phyloP scores from a whole-genome alignment of 345 rosid species.

The Conringia planisiliqua region DNA sequence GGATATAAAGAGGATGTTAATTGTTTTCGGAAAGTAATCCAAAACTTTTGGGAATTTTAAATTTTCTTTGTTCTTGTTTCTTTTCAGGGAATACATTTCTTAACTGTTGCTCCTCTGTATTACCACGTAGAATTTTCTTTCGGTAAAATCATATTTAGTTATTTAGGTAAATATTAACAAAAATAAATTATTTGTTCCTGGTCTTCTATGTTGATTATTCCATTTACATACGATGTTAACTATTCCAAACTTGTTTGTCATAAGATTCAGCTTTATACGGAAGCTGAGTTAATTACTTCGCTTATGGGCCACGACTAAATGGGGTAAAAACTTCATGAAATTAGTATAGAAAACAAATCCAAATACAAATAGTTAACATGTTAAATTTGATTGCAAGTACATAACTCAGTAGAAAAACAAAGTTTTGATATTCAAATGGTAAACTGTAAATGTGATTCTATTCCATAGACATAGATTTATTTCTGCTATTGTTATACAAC shows the following conservation, averaged over 20 bases:
- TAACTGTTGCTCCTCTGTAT: background rate
- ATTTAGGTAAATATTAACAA: background rate
- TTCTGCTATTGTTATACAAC: background rate
- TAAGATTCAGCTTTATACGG: background rate
- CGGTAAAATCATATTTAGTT: background rate
- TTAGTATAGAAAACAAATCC: constrained; percentile 14
- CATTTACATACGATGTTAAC: background rate
- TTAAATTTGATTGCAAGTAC: background rate
- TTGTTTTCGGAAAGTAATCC: constrained; percentile 2
- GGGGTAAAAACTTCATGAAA: background rate
- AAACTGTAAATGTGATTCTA: background rate
- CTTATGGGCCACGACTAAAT: background rate
- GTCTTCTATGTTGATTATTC: constrained; percentile 1
- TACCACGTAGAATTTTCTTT: background rate
- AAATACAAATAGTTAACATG: background rate
- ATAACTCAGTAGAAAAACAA: background rate
- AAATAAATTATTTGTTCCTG: background rate
- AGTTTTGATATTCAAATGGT: background rate
- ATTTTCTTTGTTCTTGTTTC: background rate
- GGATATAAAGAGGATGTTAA: background rate
- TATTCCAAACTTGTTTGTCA: background rate
- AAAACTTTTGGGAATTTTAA: background rate
- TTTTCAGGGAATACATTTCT: background rate
- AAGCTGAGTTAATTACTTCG: background rate
- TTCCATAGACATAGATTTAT: background rate